Base-by-base conservation (phyloP, 2,329 filamentous ascomycete species). In the Neocucurbitaria cava region DNA sequence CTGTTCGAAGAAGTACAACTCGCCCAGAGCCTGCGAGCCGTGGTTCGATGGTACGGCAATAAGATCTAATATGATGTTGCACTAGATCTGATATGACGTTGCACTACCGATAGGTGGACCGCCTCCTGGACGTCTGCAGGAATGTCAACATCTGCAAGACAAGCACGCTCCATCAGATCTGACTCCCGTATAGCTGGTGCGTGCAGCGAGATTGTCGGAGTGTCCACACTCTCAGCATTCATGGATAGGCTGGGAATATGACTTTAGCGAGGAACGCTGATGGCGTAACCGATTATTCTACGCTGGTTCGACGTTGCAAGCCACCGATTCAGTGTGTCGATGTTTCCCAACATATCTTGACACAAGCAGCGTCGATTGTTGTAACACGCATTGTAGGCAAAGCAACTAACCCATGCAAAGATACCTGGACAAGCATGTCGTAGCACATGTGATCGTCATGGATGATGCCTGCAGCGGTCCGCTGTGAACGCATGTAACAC, bases 271-370 rank as follows among this genome's bases (percentile, higher is more conserved):
- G 49, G 23, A 49, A 45, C 30, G 44, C 33, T 20, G 31, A 49
- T 52, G 36, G 52, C 43, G 45, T 43, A 52, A 51, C 43, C 61
- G 45, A 49, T 48, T 26, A 23, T 56, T 61, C 54, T 54, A 54
- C 47, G 56, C 58, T 53, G 62, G 65, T 66, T 69, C 64, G 57
- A 68, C 65, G 68, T 68, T 68, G 58, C 56, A 65, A 66, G 67
- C 66, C 67, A 67, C 62, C 53, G 56, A 62, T 65, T 51, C 49
- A 31, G 51, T 31, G 51, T 31, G n/a, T 47, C 44, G 18, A 47
- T 54, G 33, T 41, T 40, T 46, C 31, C 40, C 46, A 35, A 41
- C 44, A 36, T 42, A 35, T 46, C 47, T 31, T 17, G 47, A 46
- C 45, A 50, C 46, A 49, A 47, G 15, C 48, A 26, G 47, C 26